These are phyloP conservation scores for Aspergillus aculeatus DNA, from an alignment of 2,329 filamentous ascomycete genomes.

Conservation along the genomic window DNA sequence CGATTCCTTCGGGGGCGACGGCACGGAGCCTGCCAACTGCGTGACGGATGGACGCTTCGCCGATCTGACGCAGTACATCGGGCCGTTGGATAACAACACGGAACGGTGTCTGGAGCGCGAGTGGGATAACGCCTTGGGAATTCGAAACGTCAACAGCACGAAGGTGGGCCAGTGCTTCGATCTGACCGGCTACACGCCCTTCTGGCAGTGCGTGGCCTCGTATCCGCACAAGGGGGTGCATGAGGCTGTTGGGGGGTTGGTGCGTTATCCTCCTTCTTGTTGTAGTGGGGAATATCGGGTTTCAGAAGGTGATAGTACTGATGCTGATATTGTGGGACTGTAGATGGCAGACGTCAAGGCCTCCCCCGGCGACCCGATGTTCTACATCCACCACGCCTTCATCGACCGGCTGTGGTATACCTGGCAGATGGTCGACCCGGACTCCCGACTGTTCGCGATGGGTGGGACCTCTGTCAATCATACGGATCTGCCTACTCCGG, in stretches of 20 bases:
- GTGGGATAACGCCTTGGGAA: not conserved
- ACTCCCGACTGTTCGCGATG: not conserved
- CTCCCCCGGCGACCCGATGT: not conserved
- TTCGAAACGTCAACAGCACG: not conserved
- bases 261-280: not conserved
- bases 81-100: too few species aligned
- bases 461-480: not conserved
- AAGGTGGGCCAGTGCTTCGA: not conserved
- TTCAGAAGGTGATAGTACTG: not conserved
- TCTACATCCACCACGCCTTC: slow-evolving; percentile 1
- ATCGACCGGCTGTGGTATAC: not conserved
- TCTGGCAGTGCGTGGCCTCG: not conserved
- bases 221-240: not conserved
- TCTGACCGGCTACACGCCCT: not conserved
- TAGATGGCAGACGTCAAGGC: not conserved
- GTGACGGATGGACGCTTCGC: too few species aligned
- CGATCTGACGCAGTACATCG: too few species aligned
- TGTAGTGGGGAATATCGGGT: not conserved
- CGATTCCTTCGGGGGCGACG: too few species aligned
- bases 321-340: too few species aligned
- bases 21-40: too few species aligned
- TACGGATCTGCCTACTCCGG: not conserved
- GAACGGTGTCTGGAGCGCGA: not conserved
- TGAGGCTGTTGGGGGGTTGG: not conserved
- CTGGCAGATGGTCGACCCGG: not conserved